Conservation (phyloP, 345 rosid species). For the Clarkia xantiana region DNA sequence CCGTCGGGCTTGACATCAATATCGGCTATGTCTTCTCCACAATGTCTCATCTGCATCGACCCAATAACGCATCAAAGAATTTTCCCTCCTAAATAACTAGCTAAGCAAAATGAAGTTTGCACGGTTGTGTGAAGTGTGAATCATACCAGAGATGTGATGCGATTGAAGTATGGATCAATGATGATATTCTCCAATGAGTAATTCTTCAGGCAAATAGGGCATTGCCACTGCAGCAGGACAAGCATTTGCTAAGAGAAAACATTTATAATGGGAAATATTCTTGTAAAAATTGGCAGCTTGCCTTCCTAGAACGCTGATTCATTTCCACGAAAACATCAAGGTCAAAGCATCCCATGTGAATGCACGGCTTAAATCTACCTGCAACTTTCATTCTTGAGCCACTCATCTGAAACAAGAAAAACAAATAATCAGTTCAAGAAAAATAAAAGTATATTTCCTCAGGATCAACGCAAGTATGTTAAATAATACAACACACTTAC, state of each 20-base stretch:
- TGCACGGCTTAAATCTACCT: slow-evolving; percentile 90
- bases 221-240: slow-evolving; percentile 74
- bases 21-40: slow-evolving; percentile 76
- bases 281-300: slow-evolving; percentile 15
- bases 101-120: background rate
- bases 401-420: slow-evolving; percentile 49
- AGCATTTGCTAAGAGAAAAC: background rate
- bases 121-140: slow-evolving; percentile 1
- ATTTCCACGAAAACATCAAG: slow-evolving; percentile 90
- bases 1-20: slow-evolving; percentile 91
- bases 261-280: background rate
- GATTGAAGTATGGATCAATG: slow-evolving; percentile 86
- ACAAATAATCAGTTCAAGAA: slow-evolving; percentile 7
- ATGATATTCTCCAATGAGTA: slow-evolving; percentile 72
- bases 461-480: no score
- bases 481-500: slow-evolving; percentile 29
- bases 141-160: slow-evolving; percentile 61
- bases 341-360: slow-evolving; percentile 96
- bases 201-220: slow-evolving; percentile 88
- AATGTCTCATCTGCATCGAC: slow-evolving; percentile 58
- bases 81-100: background rate
- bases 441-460: background rate
- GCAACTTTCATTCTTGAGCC: slow-evolving; percentile 96
- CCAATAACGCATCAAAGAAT: slow-evolving; percentile 7
- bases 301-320: slow-evolving; percentile 98